phyloP scores from a whole-genome alignment of 139 green algal species.

The Tetradesmus obliquus region DNA sequence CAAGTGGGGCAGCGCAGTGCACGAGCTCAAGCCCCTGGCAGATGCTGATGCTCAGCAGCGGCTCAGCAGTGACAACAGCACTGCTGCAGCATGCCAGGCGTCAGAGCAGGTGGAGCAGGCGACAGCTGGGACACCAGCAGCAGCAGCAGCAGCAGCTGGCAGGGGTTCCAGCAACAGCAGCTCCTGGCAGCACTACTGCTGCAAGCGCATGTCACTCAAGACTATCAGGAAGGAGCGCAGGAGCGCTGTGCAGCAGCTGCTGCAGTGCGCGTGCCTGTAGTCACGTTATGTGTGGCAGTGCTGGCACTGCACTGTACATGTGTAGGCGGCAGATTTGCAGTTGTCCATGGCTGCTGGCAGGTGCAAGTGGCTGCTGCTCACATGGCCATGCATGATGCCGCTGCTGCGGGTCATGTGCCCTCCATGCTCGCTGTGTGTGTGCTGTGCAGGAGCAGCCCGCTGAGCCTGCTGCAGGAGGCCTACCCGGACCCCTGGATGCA shows the following conservation, averaged over 20 bases:
- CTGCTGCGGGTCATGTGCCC: not conserved
- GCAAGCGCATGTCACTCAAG: slow-evolving; percentile 26
- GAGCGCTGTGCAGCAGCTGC: not conserved
- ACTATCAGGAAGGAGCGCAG: not conserved
- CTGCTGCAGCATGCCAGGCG: not conserved
- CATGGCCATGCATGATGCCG: not conserved
- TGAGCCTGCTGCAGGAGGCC: slow-evolving; percentile 3
- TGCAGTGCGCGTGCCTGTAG: no score
- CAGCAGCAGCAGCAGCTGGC: not conserved
- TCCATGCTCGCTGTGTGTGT: not conserved
- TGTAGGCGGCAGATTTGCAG: no score
- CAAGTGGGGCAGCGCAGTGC: slow-evolving; percentile 23
- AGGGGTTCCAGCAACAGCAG: not conserved
- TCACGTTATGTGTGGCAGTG: no score
- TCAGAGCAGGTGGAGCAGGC: not conserved
- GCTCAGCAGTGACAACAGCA: not conserved
- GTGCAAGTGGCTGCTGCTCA: not conserved
- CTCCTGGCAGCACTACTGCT: not conserved
- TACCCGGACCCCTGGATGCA: slow-evolving; percentile 61
- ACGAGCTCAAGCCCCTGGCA: not conserved
- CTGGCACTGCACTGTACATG: not conserved
- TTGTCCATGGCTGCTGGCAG: not conserved
- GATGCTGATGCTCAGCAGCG: not conserved
- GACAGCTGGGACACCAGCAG: not conserved
- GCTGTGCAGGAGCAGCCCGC: not conserved